A percentile compares a stretch with the other conserved stretches of the same genome.
Conservation (phyloP, 2,329 filamentous ascomycete genomes). For the Tetracladium maxilliforme region DNA sequence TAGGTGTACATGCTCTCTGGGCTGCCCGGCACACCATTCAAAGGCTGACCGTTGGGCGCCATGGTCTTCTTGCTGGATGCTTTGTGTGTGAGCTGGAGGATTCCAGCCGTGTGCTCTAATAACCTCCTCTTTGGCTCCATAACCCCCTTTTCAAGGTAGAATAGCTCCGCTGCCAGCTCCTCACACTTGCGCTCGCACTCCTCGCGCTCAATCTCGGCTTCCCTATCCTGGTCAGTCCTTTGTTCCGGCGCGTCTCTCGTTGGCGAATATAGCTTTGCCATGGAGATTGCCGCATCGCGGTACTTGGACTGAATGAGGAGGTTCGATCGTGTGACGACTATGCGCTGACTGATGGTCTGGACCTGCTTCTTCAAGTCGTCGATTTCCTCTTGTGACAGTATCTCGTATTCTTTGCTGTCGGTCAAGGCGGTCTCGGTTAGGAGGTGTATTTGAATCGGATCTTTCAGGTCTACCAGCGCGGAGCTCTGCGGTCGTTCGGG, state of each 20-base stretch:
- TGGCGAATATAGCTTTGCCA: constrained; percentile 67
- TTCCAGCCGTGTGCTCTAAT: constrained; percentile 81
- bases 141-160: constrained; percentile 61
- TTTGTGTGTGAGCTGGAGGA: constrained; percentile 81
- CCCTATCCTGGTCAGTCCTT: constrained; percentile 19
- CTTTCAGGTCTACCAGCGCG: constrained; percentile 44
- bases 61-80: constrained; percentile 37
- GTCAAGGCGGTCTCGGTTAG: constrained; percentile 85
- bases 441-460: constrained; percentile 74
- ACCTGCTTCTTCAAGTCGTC: constrained; percentile 84
- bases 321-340: constrained; percentile 70
- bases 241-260: constrained; percentile 24
- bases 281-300: constrained; percentile 78
- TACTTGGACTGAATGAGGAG: constrained; percentile 86
- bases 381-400: constrained; percentile 82
- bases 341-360: constrained; percentile 54
- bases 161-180: constrained; percentile 67
- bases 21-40: constrained; percentile 44
- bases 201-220: constrained; percentile 60
- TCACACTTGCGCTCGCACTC: constrained; percentile 72
- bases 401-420: constrained; percentile 74
- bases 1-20: constrained; percentile 65
- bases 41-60: constrained; percentile 21
- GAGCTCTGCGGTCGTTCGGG: constrained; percentile 36
- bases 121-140: constrained; percentile 63